Percentiles rank a stretch among this genome's conserved stretches.
These are phyloP conservation scores for Dactylellina sp. DNA, from an alignment of 2,329 filamentous ascomycete species.

Conservation along the genomic window DNA sequence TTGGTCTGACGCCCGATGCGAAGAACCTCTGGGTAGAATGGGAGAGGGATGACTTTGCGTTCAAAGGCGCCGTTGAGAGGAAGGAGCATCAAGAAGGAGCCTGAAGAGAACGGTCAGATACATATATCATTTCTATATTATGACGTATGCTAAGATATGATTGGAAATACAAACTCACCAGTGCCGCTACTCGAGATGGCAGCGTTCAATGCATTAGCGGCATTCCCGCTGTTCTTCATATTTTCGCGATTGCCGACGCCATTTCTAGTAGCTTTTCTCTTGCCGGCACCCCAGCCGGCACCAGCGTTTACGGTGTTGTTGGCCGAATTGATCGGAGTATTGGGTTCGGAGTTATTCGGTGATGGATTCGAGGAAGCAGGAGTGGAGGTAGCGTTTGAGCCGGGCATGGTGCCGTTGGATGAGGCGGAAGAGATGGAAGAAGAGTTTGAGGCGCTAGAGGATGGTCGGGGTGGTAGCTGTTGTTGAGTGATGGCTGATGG, in stretches of 20 bases:
- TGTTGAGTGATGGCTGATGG: constrained; percentile 67
- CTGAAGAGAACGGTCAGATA: constrained; percentile 70
- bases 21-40: constrained; percentile 91
- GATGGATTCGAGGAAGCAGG: constrained; percentile 49
- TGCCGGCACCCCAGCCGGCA: constrained; percentile 60
- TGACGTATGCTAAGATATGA: constrained; percentile 72
- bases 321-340: constrained; percentile 64
- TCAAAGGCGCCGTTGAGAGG: constrained; percentile 98
- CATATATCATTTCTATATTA: constrained; percentile 62
- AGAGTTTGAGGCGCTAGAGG: constrained; percentile 43
- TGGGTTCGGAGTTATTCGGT: constrained; percentile 59
- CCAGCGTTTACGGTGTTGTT: constrained; percentile 62
- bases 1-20: constrained; percentile 97
- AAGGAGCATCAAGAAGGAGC: constrained; percentile 82
- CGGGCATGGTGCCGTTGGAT: constrained; percentile 59
- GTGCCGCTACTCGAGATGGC: constrained; percentile 60
- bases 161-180: constrained; percentile 72
- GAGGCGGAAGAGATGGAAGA: constrained; percentile 62
- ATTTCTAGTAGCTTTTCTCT: constrained; percentile 65
- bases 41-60: constrained; percentile 93
- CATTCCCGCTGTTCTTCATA: constrained; percentile 51
- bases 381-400: constrained; percentile 42
- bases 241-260: constrained; percentile 61
- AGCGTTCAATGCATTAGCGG: constrained; percentile 51
- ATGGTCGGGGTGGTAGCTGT: constrained; percentile 41